phyloP scores from a whole-genome alignment of 1,284 basidiomycete genomes.

The Tylopilus sp. region DNA sequence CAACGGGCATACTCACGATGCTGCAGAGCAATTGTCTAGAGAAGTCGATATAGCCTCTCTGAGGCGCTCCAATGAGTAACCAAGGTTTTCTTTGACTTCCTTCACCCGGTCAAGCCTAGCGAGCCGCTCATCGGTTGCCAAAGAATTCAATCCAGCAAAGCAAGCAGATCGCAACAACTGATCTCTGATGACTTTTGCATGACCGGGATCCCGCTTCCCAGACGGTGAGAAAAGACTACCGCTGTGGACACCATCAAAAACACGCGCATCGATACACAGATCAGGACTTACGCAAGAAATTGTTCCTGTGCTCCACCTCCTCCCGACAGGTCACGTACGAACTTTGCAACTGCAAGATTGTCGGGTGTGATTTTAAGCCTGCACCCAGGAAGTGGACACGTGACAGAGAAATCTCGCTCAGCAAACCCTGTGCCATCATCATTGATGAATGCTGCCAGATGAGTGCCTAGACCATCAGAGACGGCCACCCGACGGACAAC shows the following conservation, averaged over 20 bases:
- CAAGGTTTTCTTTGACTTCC: conserved; percentile 28
- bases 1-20: conserved; percentile 32
- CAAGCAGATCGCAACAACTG: conserved; percentile 22
- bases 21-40: conserved; percentile 24
- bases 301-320: conserved; percentile 12
- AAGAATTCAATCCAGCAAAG: conserved; percentile 14
- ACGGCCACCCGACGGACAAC: background rate
- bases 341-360: conserved; percentile 34
- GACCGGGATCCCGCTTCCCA: conserved; percentile 20
- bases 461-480: background rate
- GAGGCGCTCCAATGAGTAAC: conserved; percentile 24
- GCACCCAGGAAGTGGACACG: conserved; percentile 32
- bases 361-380: conserved; percentile 30
- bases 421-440: conserved; percentile 33
- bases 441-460: conserved; percentile 30
- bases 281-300: conserved; percentile 21
- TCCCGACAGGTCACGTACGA: conserved; percentile 32
- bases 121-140: conserved; percentile 16
- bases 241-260: conserved; percentile 16
- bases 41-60: conserved; percentile 17
- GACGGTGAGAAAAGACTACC: conserved; percentile 32
- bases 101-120: conserved; percentile 23
- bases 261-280: background rate
- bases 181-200: conserved; percentile 27
- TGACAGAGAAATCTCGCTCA: conserved; percentile 28